Conservation (phyloP, 1,139 yeast genomes). For the Hyphopichia wangnamkhiaoensis region DNA sequence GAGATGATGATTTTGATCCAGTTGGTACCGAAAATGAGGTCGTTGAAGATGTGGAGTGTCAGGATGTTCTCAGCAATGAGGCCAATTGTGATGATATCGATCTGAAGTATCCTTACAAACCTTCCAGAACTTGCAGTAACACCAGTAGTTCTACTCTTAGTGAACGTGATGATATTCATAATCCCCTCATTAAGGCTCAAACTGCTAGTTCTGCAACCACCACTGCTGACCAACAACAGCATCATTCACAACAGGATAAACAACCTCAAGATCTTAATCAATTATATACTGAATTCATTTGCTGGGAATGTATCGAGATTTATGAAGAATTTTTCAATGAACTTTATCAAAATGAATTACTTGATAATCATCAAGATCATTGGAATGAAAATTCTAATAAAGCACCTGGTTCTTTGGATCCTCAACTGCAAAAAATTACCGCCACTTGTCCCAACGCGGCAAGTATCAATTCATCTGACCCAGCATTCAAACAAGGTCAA, state of each 20-base stretch:
- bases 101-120: too few relatives aligned
- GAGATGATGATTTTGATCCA: not conserved
- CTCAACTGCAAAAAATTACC: slow-evolving; percentile 1
- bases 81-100: too few relatives aligned
- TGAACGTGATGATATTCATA: too few relatives aligned
- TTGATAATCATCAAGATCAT: not conserved
- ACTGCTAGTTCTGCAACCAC: too few relatives aligned
- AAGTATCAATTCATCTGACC: not conserved
- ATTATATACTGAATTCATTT: slow-evolving; percentile 55
- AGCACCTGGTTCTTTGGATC: not conserved
- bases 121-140: not conserved
- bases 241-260: too few relatives aligned
- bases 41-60: too few relatives aligned
- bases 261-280: too few relatives aligned
- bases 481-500: not conserved
- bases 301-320: slow-evolving; percentile 60
- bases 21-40: not conserved
- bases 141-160: not conserved
- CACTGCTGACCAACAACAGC: too few relatives aligned
- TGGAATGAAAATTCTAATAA: not conserved
- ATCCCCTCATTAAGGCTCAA: too few relatives aligned
- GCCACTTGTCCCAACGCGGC: not conserved
- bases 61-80: too few relatives aligned
- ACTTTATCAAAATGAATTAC: slow-evolving; percentile 9
- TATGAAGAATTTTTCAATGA: slow-evolving; percentile 56